Evolutionary conservation across 2,329 filamentous ascomycete species (phyloP).

Genomic region (Eutypa lata): DNA sequence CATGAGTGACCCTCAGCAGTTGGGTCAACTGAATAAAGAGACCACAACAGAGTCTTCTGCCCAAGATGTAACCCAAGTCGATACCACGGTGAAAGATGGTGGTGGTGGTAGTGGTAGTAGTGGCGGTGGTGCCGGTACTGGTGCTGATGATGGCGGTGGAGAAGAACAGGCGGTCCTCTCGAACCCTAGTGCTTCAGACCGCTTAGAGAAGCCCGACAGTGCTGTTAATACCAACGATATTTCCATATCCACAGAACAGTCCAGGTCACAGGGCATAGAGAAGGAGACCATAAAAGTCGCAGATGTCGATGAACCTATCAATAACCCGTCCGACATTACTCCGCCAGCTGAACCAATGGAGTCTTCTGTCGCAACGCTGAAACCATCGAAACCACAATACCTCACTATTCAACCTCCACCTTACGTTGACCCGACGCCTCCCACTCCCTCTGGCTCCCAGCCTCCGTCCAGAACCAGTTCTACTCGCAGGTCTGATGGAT

Average conservation of each 20-base stretch:
- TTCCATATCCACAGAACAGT: too few relatives aligned
- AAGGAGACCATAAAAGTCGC: background rate
- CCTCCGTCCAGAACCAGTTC: slow-evolving; percentile 59
- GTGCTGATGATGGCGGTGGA: too few relatives aligned
- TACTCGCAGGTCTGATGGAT: slow-evolving; percentile 46
- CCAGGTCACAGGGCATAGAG: background rate
- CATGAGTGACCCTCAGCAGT: slow-evolving; percentile 25
- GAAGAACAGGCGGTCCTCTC: background rate
- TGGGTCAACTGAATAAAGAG: slow-evolving; percentile 12
- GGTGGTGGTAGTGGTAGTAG: background rate
- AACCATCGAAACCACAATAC: slow-evolving; percentile 43
- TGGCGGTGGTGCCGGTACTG: background rate
- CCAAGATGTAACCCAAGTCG: slow-evolving; percentile 6
- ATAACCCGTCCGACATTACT: slow-evolving; percentile 3
- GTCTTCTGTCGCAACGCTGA: slow-evolving; percentile 48
- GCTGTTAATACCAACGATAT: too few relatives aligned
- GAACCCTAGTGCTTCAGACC: background rate
- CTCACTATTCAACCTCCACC: slow-evolving; percentile 44
- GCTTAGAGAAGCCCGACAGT: too few relatives aligned
- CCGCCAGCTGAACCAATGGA: slow-evolving; percentile 29
- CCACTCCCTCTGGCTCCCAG: slow-evolving; percentile 52
- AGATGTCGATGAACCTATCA: background rate
- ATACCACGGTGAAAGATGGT: slow-evolving; percentile 1
- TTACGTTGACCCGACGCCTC: slow-evolving; percentile 58
- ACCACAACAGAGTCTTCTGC: slow-evolving; percentile 10